Evolutionary conservation across 192 early-diverging fungal species (phyloP).

Genomic region (Phlyctochytrium bullatum): DNA sequence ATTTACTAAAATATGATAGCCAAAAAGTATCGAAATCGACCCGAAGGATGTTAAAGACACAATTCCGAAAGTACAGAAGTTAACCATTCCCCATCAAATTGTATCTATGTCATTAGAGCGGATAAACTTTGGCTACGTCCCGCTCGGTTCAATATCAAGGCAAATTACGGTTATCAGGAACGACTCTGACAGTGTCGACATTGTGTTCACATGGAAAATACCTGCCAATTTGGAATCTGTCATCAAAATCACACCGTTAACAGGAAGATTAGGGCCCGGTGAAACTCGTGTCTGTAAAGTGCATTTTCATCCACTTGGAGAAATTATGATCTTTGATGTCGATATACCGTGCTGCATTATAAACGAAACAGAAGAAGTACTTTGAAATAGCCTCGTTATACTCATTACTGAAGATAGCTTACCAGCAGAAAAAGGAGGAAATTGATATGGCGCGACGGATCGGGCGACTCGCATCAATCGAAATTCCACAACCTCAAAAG

Average conservation of each 20-base stretch:
- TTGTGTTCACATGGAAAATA: constrained; percentile 49
- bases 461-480: too few relatives aligned
- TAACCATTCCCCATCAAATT: constrained; percentile 37
- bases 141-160: constrained; percentile 33
- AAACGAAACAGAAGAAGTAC: constrained; percentile 48
- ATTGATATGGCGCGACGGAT: constrained; percentile 33
- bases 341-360: constrained; percentile 47
- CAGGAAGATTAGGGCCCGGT: constrained; percentile 29
- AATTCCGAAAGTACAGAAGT: constrained; percentile 39
- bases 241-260: constrained; percentile 34
- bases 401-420: constrained; percentile 15
- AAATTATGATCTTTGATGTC: constrained; percentile 30
- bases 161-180: constrained; percentile 47
- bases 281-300: constrained; percentile 47
- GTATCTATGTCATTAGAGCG: constrained; percentile 42
- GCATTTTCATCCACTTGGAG: constrained; percentile 27
- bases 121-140: constrained; percentile 52
- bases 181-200: constrained; percentile 11
- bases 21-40: background rate
- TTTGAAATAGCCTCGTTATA: background rate
- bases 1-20: background rate
- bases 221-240: constrained; percentile 9
- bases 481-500: too few relatives aligned
- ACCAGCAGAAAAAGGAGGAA: constrained; percentile 22
- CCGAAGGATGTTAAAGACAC: constrained; percentile 26